Base-by-base conservation (phyloP, 768 basidiomycete species). In the Amanita muscaria region DNA sequence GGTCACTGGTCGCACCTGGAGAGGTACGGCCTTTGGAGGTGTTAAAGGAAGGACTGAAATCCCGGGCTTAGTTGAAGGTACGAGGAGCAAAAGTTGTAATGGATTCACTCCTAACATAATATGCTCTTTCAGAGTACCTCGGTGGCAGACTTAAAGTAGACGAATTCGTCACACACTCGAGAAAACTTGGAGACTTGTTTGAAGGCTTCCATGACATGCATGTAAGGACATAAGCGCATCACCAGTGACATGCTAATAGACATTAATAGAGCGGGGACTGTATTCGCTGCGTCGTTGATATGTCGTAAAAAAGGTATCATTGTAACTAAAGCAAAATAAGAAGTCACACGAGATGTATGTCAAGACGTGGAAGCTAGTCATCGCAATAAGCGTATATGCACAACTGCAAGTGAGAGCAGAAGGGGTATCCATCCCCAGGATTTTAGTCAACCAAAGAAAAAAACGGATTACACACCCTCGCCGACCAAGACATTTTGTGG, bases 1-100 rank as follows among this genome's bases (percentile, higher is more conserved):
- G 66, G 83, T 92, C 22, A 91, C 91, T 48, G 91, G 90, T 38
- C 80, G 92, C 40, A 84, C 80, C 36, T 98, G 96, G 96, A 83
- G 90, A 56, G 96, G 96, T 34, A 71, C 77, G 27, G 96, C 96
- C 2, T 99, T 98, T 57, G 96, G 96, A 45, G 96, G 96, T 42
- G 93, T 99, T 52, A 98, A 98, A 69, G 96, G 94, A 27, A 79
- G 96, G 46, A 91, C 93, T 14, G 94, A 98, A 65, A 70, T 97
- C 32, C 93, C 93, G 34, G 88, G 88, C 18, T 79, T 97, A 25
- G 92, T 97, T 6, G 81, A 93, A 62, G 88, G 89, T 88, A 49
- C 53, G 64, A 4, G 42, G 22, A 12, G 19, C 39, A 37, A 5
- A 18, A 16, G 8, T 27, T n/a, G 3, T 31, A 3, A 18, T 14